Evolutionary conservation across 2,329 filamentous ascomycete species (phyloP), one percentile per base, ranked within the genome.

Genomic region (Penicillium sp.): DNA sequence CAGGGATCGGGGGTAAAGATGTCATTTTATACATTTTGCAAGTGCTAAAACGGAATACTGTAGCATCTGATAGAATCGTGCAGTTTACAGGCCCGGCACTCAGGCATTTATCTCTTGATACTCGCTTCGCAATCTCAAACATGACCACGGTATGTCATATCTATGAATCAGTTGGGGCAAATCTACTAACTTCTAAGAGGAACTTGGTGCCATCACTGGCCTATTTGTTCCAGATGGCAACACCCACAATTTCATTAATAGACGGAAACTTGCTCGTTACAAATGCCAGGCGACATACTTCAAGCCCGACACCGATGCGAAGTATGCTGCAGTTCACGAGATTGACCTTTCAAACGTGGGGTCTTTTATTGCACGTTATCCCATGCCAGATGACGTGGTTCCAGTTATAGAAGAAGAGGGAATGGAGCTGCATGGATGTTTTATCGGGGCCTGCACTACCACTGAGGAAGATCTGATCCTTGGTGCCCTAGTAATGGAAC

Each of bases 371-470:
- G 77, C 77, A 8, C 61, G 62, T 9, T 76, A 78, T 52, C 76
- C 77, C 0, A 70, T 68, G 5, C 77, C 77, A 7, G 77, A 79
- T 57, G 68, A 78, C 44, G 77, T 79, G 6, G 73, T 78, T 1
- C 67, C 77, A 2, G 71, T 79, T 0, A 62, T 57, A 0, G 70
- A 75, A 17, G 62, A 69, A 16, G 62, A 60, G 1, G 70, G 66
- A 1, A 71, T 66, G 36, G 33, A 63, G 1, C 60, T 79, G 4
- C 73, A 79, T 55, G 76, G 76, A 1, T 73, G 71, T 43, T 79
- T 79, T 59, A 78, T 79, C 12, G 77, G 77, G 1, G 77, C 77
- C 16, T 78, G 77, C 57, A 79, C 77, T 1, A 79, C 76, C 0
- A 68, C 76, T 0, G 75, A 78, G 49, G 77, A 80, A 59, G 77